phyloP scores from a whole-genome alignment of 768 basidiomycete species.

The Leccinum pellstonianum region DNA sequence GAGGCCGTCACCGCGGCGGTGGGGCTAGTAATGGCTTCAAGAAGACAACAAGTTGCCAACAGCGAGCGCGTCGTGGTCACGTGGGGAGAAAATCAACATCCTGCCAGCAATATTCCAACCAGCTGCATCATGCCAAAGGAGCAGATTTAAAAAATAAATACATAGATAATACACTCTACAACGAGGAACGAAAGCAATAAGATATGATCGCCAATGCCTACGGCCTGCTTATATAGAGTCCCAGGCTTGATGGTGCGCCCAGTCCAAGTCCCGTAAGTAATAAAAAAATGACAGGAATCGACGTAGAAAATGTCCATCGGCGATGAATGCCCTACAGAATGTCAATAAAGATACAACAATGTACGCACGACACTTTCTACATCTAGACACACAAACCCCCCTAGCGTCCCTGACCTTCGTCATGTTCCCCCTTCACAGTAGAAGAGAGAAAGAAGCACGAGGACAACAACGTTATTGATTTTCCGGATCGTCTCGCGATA shows the following conservation, averaged over 20 bases:
- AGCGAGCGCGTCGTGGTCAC: slow-evolving; percentile 19
- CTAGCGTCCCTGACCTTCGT: background rate
- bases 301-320: background rate
- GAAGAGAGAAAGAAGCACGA: background rate
- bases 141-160: background rate
- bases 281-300: background rate
- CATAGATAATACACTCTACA: background rate
- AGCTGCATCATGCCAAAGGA: background rate
- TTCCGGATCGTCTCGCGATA: background rate
- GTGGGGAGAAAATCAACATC: slow-evolving; percentile 21
- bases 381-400: too few species aligned
- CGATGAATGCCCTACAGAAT: background rate
- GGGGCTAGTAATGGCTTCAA: background rate
- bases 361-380: background rate
- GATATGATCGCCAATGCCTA: too few species aligned
- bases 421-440: background rate
- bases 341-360: background rate
- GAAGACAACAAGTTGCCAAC: background rate
- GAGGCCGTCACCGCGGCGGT: too few species aligned
- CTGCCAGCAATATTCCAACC: background rate
- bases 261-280: background rate
- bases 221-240: too few species aligned
- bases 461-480: background rate
- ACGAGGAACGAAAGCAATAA: background rate
- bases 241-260: too few species aligned